These are phyloP conservation scores for Kuraishia capsulata DNA, from an alignment of 805 yeast genomes.

Conservation along the genomic window DNA sequence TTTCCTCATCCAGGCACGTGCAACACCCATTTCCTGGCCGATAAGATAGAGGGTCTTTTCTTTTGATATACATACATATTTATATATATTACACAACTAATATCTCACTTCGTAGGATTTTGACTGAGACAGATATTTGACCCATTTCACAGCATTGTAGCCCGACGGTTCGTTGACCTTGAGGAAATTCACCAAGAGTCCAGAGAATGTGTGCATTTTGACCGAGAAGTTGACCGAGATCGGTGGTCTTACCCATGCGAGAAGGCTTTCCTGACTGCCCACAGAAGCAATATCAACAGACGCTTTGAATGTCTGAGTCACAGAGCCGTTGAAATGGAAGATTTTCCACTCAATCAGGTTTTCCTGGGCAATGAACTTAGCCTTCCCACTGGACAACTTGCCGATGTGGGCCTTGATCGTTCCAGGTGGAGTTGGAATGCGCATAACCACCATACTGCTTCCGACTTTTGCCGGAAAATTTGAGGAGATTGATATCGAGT, in stretches of 20 bases:
- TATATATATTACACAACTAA: too few species aligned
- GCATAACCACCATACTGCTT: constrained; percentile 56
- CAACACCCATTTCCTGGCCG: too few species aligned
- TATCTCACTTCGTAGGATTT: constrained; percentile 79
- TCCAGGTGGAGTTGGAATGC: constrained; percentile 62
- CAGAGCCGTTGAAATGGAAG: constrained; percentile 56
- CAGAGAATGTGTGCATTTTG: constrained; percentile 70
- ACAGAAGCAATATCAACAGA: constrained; percentile 37
- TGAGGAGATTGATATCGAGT: constrained; percentile 55
- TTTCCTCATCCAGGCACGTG: too few species aligned
- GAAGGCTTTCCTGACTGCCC: constrained; percentile 4
- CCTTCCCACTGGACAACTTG: constrained; percentile 48
- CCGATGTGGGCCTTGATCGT: constrained; percentile 38
- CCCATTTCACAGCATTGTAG: constrained; percentile 80
- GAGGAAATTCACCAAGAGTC: constrained; percentile 64
- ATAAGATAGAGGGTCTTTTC: too few species aligned
- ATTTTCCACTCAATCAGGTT: constrained; percentile 62
- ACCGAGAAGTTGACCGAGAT: constrained; percentile 60
- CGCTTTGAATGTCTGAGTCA: constrained; percentile 41
- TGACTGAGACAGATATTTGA: constrained; percentile 64
- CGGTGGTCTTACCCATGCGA: constrained; percentile 68
- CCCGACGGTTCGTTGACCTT: constrained; percentile 50
- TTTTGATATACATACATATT: too few species aligned
- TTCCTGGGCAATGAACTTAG: constrained; percentile 60
- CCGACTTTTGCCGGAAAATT: constrained; percentile 45